Evolutionary conservation across 306 rosid genomes (phyloP).

Genomic region (Ammopiptanthus mongolicus): DNA sequence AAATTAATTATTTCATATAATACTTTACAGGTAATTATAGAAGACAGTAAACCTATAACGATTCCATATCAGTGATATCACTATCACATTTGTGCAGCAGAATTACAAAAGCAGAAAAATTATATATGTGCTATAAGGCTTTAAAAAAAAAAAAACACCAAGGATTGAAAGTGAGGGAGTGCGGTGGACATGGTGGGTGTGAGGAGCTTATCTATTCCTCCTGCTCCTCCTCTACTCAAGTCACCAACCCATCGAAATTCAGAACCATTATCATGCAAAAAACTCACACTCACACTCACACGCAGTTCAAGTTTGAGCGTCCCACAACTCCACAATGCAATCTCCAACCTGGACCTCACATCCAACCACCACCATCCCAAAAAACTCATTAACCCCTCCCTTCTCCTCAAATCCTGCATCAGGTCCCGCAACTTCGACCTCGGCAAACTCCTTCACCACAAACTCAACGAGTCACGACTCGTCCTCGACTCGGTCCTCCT

Average conservation of each 20-base stretch:
- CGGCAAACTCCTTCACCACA: conserved; percentile 47
- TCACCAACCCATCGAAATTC: not conserved
- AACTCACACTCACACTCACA: not conserved
- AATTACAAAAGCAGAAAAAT: no score
- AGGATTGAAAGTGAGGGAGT: no score
- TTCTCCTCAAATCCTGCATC: conserved; percentile 56
- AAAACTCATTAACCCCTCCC: conserved; percentile 25
- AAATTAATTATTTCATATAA: no score
- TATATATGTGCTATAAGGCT: no score
- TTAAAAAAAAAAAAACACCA: no score
- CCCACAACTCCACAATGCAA: conserved; percentile 39
- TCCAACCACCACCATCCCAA: not conserved
- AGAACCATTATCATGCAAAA: not conserved
- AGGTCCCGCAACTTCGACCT: conserved; percentile 32
- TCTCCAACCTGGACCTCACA: conserved; percentile 33
- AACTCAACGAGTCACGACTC: conserved; percentile 30
- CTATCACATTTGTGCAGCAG: no score
- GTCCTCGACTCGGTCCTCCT: conserved; percentile 36
- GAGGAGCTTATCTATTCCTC: not conserved
- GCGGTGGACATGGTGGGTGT: not conserved
- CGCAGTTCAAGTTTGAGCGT: not conserved
- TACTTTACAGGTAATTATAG: no score
- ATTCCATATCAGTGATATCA: no score
- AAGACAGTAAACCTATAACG: no score
- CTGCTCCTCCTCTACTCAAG: not conserved